Evolutionary conservation across 208 protist genomes (phyloP), one percentile per base, ranked within the genome.

Genomic region (Trypanosoma brucei): DNA sequence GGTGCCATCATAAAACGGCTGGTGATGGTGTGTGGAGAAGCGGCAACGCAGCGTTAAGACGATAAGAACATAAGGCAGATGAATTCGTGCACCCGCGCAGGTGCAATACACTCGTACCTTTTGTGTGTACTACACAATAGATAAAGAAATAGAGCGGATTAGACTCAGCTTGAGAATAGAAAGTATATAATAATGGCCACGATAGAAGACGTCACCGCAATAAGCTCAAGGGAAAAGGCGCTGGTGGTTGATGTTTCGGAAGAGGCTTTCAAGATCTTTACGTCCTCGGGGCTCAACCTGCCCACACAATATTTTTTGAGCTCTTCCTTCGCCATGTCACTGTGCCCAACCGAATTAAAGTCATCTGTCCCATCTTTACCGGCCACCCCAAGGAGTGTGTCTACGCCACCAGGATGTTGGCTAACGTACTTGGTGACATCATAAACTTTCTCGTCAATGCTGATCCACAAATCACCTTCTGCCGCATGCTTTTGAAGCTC

Each of bases 351-450:
- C 5, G 70, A 75, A 59, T 95, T 80, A 59, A 97, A 97, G 40
- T 85, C 90, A 34, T 68, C 73, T 33, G 83, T 88, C 37, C 81
- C 86, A 51, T 97, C 91, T 65, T 86, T 84, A 11, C 88, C 92
- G 2, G 80, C 92, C 31, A 91, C 78, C 36, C 83, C 81, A 6
- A 91, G 66, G 8, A 97, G 82, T 1, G 88, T 88, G 64, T 93
- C 90, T 7, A 79, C 72, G 51, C 92, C 91, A 42, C 94, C 94
- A n/a, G 94, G 91, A 72, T 97, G 92, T 55, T 82, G 62, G 62
- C 93, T 79, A 45, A 90, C 75, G 60, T 95, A 97, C 54, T 80
- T 78, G 13, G 81, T 91, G 33, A 97, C 71, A 40, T 92, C 77
- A 59, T 93, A 95, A 7, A 97, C 88, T 64, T 93, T 94, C 51